Percentiles rank a stretch among this genome's conserved stretches.
Conservation (phyloP, 148 eudicot species). For the Gaultheria prostrata region DNA sequence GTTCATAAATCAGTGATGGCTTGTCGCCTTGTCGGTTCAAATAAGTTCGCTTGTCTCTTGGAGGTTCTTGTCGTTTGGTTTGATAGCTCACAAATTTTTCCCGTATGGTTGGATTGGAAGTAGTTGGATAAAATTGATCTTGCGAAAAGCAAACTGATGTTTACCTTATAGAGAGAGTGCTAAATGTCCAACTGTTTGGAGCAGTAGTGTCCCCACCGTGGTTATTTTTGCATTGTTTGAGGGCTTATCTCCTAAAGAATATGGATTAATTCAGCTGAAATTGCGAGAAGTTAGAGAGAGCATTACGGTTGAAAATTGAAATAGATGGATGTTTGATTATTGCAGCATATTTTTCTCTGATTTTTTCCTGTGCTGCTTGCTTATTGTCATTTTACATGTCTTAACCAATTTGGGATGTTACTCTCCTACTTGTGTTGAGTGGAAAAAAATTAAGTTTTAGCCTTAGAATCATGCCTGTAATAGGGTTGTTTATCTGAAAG, state of each 20-base stretch:
- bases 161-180: background rate
- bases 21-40: background rate
- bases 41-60: background rate
- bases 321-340: constrained; percentile 5
- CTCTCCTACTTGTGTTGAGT: background rate
- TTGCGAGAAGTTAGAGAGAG: background rate
- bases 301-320: background rate
- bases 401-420: background rate
- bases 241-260: background rate
- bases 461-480: background rate
- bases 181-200: background rate
- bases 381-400: background rate
- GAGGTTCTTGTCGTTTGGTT: background rate
- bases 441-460: background rate
- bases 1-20: background rate
- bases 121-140: background rate
- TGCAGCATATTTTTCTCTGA: background rate
- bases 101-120: background rate
- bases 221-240: background rate
- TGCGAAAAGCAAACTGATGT: background rate
- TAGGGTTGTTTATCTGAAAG: background rate
- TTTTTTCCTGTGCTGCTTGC: background rate
- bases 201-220: background rate
- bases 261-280: background rate
- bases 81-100: background rate